phyloP scores from a whole-genome alignment of 345 rosid genomes.

The Arabidopsis arenosa region DNA sequence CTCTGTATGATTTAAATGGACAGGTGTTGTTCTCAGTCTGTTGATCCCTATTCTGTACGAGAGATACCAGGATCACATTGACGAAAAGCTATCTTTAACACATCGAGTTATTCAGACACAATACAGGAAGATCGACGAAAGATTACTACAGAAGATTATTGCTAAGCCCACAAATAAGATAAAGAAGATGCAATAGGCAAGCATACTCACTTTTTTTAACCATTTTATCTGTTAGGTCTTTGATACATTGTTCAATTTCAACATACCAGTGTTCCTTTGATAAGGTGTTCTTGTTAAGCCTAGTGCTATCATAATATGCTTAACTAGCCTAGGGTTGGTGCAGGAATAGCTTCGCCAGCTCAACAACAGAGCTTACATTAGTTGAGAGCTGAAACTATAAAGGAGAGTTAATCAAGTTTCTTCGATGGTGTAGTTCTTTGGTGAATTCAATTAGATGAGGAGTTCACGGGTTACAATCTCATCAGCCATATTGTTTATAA shows the following conservation, averaged over 20 bases:
- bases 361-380: not conserved
- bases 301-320: no score
- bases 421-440: slow-evolving; percentile 7
- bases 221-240: not conserved
- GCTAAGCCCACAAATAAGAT: slow-evolving; percentile 56
- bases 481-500: not conserved
- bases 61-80: slow-evolving; percentile 70
- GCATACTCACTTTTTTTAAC: slow-evolving; percentile 2
- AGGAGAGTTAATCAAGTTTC: not conserved
- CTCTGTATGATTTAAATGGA: slow-evolving; percentile 28
- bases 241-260: not conserved
- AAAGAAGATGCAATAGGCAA: slow-evolving; percentile 78
- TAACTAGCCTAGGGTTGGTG: not conserved
- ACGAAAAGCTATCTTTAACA: slow-evolving; percentile 63
- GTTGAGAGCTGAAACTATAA: not conserved
- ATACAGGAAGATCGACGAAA: slow-evolving; percentile 63
- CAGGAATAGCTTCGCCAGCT: not conserved
- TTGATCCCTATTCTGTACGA: slow-evolving; percentile 68
- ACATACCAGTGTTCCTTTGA: not conserved
- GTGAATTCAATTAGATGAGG: not conserved
- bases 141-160: slow-evolving; percentile 54
- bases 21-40: slow-evolving; percentile 76
- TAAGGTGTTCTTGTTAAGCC: not conserved
- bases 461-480: not conserved
- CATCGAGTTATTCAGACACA: slow-evolving; percentile 61